phyloP scores from a whole-genome alignment of 805 yeast genomes.

The Pichia heedii region DNA sequence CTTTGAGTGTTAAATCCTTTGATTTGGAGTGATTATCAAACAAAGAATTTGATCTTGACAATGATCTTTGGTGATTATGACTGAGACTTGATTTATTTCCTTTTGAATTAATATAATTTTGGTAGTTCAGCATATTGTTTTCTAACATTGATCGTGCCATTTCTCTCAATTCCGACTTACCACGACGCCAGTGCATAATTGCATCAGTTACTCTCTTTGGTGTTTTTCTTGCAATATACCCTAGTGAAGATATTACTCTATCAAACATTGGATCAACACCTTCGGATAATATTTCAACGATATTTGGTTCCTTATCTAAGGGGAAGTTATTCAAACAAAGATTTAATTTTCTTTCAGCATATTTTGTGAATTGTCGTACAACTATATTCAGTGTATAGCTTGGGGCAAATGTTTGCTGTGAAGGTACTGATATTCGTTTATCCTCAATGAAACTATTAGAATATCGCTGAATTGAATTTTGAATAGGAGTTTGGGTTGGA shows the following conservation, averaged over 20 bases:
- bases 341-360: conserved; percentile 81
- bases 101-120: conserved; percentile 9
- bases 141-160: conserved; percentile 49
- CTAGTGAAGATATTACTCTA: conserved; percentile 74
- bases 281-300: conserved; percentile 67
- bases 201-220: conserved; percentile 96
- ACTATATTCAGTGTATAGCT: conserved; percentile 91
- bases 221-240: conserved; percentile 79
- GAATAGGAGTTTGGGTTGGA: conserved; percentile 12
- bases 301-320: conserved; percentile 64
- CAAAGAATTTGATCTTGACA: conserved; percentile 14
- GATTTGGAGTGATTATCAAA: neutral
- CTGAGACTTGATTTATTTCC: neutral
- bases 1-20: conserved; percentile 10
- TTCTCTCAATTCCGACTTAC: conserved; percentile 79
- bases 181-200: conserved; percentile 96
- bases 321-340: conserved; percentile 58
- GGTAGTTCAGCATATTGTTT: conserved; percentile 24
- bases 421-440: conserved; percentile 3
- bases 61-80: conserved; percentile 13
- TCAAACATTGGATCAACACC: conserved; percentile 86
- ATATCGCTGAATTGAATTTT: conserved; percentile 3
- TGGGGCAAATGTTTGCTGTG: conserved; percentile 47
- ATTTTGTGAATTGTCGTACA: conserved; percentile 91
- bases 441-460: conserved; percentile 19